Base-by-base conservation (phyloP, 2,329 filamentous ascomycete genomes). In the Fusarium continuum region DNA sequence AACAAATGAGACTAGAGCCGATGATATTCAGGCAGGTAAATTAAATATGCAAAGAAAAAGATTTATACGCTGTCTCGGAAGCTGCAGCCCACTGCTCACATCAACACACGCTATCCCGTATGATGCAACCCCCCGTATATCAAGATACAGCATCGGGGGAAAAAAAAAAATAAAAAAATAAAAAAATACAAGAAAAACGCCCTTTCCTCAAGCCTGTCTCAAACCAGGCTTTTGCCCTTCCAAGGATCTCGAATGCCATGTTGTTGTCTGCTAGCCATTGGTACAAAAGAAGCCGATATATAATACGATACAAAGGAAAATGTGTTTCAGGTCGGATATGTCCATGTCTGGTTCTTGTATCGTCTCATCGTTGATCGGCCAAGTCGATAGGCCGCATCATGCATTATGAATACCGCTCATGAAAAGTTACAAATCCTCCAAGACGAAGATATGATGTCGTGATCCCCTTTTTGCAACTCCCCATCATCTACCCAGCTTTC, bases 311-410 rank as follows among this genome's bases (percentile, higher is more conserved):
- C 67, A 72, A 74, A 71, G 55, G 66, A 68, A 67, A 65, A 44
- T 53, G 53, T 65, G 51, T 38, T 62, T 65, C 55, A 29, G 64
- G 64, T 69, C 49, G 60, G 63, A 66, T 71, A 69, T 74, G 71
- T 71, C 72, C 71, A 67, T 72, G 67, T 66, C 40, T 73, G 65
- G 64, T 70, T n/a, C 56, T 73, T 64, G 64, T 72, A 64, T 70
- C 70, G 65, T 72, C 63, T 74, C 66, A 69, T 74, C 67, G 64
- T 72, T 67, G 69, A 61, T 69, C 49, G 60, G 61, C 59, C 54
- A 67, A 61, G 51, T 57, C 63, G 41, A 64, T 62, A 64, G 70
- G 71, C 64, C 65, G 65, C 68, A 70, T 66, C 70, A 70, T 71
- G 69, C 68, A 72, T 69, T 70, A 72, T 70, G 56, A 68, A 70